Evolutionary conservation across 73 alveolate species (phyloP), one percentile per base, ranked within the genome.

Genomic region (Blepharisma stoltei): DNA sequence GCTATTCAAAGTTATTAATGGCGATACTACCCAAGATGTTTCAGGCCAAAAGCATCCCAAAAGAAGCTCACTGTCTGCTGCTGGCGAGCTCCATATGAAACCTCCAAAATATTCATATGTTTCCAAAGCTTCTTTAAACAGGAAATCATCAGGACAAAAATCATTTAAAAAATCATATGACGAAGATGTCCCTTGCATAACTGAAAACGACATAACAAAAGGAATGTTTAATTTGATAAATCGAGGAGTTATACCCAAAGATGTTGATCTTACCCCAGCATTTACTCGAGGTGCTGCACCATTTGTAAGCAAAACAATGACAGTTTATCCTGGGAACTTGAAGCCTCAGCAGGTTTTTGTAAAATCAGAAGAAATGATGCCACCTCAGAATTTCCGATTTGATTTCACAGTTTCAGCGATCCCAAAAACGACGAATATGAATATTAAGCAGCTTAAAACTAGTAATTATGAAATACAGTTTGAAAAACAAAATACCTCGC

Each of bases 221-320:
- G 99, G 99, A 45, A 71, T 94, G 86, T 79, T 82, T 67, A 90
- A 90, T 79, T 70, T 94, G 82, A 76, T 92, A 9, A 84, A 85
- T 23, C 81, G 91, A 76, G 98, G 98, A 7, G 86, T 87, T 45
- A 89, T 94, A 32, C 97, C 97, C 14, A 90, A 87, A 90, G 94
- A 82, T 69, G 96, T 93, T 6, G 99, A 94, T 78, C 85, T 94
- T 18, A 84, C 97, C 20, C 99, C 98, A 6, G 95, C 96, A 6
- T 90, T 94, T 54, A 87, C 85, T 38, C 89, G 90, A 73, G 98
- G 96, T 23, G 95, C 91, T 52, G 93, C 96, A 81, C 98, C 99
- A 11, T 86, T 92, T 73, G 81, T 67, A 48, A 85, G 86, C 54
- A 81, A 66, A 54, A 49, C 78, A 18, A 18, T 25, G 11, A 11